These are phyloP conservation scores for Urochloa ruziziensis DNA, from an alignment of 176 grass and related monocot genomes.

Conservation along the genomic window DNA sequence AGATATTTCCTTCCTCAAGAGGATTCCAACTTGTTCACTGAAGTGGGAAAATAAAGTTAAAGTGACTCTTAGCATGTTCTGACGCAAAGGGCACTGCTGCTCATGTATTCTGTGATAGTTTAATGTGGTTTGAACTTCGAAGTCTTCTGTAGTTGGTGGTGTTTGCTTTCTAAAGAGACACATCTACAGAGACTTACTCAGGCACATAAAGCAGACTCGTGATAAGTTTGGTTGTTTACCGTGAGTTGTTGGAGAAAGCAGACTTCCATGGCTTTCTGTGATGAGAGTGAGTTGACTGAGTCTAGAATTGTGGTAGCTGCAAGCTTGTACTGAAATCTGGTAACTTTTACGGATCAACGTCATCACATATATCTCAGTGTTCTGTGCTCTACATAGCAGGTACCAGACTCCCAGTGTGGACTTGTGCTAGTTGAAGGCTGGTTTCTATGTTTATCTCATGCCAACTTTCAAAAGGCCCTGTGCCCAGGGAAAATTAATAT, in stretches of 20 bases:
- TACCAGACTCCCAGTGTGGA: not conserved
- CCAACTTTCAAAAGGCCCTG: not conserved
- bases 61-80: not conserved
- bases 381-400: not conserved
- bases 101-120: conserved; percentile 4
- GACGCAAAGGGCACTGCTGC: not conserved
- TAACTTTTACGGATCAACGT: not conserved
- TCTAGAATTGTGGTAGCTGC: not conserved
- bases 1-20: not conserved
- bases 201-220: not conserved
- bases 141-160: not conserved
- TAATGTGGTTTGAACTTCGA: not conserved
- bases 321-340: not conserved
- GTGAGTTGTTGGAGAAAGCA: not conserved
- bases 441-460: not conserved
- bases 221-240: not conserved
- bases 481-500: not conserved
- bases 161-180: not conserved
- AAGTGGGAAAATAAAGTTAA: not conserved
- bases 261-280: not conserved
- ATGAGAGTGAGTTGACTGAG: not conserved
- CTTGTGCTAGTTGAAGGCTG: not conserved
- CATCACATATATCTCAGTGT: not conserved
- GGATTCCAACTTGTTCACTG: not conserved
- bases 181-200: not conserved